Evolutionary conservation across 148 eudicot species (phyloP).

Genomic region (Simmondsia chinensis): DNA sequence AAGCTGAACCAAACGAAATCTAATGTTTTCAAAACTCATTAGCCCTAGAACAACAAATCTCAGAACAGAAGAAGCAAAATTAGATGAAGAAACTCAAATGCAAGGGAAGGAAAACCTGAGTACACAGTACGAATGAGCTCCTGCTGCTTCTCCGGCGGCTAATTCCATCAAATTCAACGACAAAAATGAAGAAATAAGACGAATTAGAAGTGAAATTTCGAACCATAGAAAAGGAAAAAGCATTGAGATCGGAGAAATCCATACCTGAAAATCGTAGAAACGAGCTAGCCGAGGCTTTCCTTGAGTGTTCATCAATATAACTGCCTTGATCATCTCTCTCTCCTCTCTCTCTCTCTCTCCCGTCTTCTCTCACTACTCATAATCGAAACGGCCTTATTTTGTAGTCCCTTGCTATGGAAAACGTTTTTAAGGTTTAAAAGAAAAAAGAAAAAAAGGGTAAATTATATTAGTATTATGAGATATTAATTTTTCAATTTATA

Average conservation of each 20-base stretch:
- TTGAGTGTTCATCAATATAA: slow-evolving; percentile 36
- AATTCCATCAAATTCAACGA: not conserved
- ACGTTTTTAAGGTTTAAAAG: too few species aligned
- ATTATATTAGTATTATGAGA: too few species aligned
- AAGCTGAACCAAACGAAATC: too few species aligned
- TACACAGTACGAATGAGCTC: slow-evolving; percentile 62
- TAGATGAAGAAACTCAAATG: not conserved
- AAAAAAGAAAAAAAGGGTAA: too few species aligned
- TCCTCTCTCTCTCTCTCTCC: not conserved
- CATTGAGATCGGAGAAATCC: not conserved
- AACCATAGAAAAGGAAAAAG: not conserved
- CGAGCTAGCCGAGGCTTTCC: slow-evolving; percentile 34
- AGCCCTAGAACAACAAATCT: too few species aligned
- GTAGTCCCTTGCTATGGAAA: too few species aligned
- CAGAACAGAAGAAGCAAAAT: not conserved
- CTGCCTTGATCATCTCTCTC: slow-evolving; percentile 30
- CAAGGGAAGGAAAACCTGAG: slow-evolving; percentile 24
- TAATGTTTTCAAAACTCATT: too few species aligned
- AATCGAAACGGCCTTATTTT: too few species aligned
- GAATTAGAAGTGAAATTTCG: not conserved
- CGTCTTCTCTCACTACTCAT: too few species aligned
- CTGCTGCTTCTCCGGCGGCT: slow-evolving; percentile 77
- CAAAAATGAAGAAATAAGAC: not conserved
- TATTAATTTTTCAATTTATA: too few species aligned
- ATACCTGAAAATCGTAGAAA: slow-evolving; percentile 32